Percentiles rank a stretch among this genome's conserved stretches.
Conservation (phyloP, 305 asterid species). For the Fraxinus latifolia region DNA sequence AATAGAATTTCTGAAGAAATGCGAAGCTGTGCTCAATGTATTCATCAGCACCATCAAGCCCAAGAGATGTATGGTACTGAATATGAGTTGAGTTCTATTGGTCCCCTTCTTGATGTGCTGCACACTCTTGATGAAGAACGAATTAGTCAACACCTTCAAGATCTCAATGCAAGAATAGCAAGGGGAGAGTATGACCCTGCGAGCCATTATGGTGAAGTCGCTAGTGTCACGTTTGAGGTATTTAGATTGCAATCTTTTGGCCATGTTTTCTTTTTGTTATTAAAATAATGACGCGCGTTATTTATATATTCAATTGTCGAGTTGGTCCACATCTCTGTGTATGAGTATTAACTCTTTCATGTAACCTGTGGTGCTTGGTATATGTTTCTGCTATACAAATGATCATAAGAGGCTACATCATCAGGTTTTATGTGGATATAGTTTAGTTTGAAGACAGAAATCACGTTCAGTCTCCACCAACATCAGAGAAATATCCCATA, state of each 20-base stretch:
- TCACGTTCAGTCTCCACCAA: background rate
- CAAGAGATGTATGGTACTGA: constrained; percentile 69
- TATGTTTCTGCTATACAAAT: background rate
- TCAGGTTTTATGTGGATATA: background rate
- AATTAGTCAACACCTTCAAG: constrained; percentile 62
- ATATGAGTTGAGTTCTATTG: constrained; percentile 65
- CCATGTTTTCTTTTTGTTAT: constrained; percentile 7
- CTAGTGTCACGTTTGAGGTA: constrained; percentile 91
- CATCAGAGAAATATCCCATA: constrained; percentile 12
- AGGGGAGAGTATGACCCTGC: constrained; percentile 58
- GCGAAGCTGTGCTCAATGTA: constrained; percentile 74
- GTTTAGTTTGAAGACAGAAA: background rate
- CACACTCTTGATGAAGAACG: constrained; percentile 83
- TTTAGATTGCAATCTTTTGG: constrained; percentile 21
- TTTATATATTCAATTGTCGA: background rate
- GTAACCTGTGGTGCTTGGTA: constrained; percentile 4
- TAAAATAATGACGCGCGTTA: background rate
- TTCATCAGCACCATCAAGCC: constrained; percentile 93
- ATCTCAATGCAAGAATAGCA: constrained; percentile 59
- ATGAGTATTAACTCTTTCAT: background rate
- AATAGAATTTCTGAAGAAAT: constrained; percentile 68
- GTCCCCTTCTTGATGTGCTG: constrained; percentile 82
- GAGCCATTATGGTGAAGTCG: constrained; percentile 64
- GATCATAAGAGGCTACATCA: background rate
- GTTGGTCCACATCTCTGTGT: constrained; percentile 14